Conservation (phyloP, 2,329 filamentous ascomycete species). For the Aspergillus sp. region DNA sequence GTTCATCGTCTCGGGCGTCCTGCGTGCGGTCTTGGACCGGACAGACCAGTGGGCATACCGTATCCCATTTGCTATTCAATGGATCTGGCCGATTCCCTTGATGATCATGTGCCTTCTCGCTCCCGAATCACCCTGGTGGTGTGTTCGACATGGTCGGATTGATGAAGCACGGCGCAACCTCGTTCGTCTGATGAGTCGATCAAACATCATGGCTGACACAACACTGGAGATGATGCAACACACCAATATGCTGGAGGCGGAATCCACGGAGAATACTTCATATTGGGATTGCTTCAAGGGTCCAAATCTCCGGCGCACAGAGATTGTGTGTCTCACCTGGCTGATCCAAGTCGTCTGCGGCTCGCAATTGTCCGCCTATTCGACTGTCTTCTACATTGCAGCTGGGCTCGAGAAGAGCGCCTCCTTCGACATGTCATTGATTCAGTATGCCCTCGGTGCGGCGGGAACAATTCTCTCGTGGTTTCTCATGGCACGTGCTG, state of each 20-base stretch:
- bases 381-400: constrained; percentile 36
- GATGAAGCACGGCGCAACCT: constrained; percentile 12
- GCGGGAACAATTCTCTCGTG: constrained; percentile 50
- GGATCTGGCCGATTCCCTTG: constrained; percentile 21
- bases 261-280: constrained; percentile 21
- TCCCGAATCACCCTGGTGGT: constrained; percentile 24
- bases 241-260: constrained; percentile 30
- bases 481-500: constrained; percentile 35
- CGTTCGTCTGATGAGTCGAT: too few relatives aligned
- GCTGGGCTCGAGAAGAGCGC: constrained; percentile 3
- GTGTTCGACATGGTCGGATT: constrained; percentile 15
- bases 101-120: constrained; percentile 17
- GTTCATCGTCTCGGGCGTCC: constrained; percentile 20
- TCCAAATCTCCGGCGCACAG: constrained; percentile 34
- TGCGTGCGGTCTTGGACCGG: constrained; percentile 27
- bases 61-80: constrained; percentile 30
- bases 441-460: constrained; percentile 52
- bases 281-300: constrained; percentile 29
- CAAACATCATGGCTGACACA: constrained; percentile 11
- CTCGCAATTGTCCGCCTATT: constrained; percentile 29
- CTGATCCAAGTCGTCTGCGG: constrained; percentile 34
- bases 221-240: constrained; percentile 34
- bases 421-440: constrained; percentile 11
- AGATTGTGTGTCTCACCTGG: constrained; percentile 36
- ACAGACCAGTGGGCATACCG: constrained; percentile 33